Conservation (phyloP, 306 rosid species). For the Vachellia pachyceras region DNA sequence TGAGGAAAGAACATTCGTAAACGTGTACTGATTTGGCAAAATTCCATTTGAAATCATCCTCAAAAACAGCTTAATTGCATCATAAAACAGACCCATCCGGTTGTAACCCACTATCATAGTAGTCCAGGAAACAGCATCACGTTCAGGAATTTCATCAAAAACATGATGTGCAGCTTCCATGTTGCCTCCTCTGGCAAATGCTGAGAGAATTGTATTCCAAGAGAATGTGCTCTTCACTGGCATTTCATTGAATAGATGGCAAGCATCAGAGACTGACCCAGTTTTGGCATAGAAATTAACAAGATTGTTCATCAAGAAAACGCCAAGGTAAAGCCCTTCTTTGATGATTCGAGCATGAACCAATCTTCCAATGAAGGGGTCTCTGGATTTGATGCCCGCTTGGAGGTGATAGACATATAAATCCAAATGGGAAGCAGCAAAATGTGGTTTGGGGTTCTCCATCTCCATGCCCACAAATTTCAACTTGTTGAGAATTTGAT, state of each 20-base stretch:
- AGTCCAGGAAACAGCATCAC: conserved; percentile 91
- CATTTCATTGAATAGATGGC: conserved; percentile 74
- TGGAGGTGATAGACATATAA: conserved; percentile 61
- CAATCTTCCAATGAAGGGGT: conserved; percentile 57
- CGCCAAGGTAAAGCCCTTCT: conserved; percentile 63
- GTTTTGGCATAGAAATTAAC: conserved; percentile 61
- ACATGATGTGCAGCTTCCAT: conserved; percentile 54
- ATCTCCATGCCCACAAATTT: conserved; percentile 36
- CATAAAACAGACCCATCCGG: conserved; percentile 58
- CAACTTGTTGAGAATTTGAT: neutral
- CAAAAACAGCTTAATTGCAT: conserved; percentile 58
- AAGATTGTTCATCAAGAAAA: conserved; percentile 73
- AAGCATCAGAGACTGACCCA: conserved; percentile 56
- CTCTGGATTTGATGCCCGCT: conserved; percentile 55
- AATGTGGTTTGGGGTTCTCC: conserved; percentile 42
- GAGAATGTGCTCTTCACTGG: conserved; percentile 55
- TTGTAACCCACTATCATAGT: conserved; percentile 74
- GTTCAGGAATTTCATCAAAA: conserved; percentile 71
- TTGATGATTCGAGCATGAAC: conserved; percentile 74
- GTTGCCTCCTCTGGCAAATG: conserved; percentile 68
- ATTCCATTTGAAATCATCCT: conserved; percentile 59
- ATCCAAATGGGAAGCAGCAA: conserved; percentile 43
- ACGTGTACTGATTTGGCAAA: conserved; percentile 63
- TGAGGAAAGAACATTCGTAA: conserved; percentile 72
- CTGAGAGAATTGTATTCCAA: conserved; percentile 82